These are phyloP conservation scores for Plasmodium knowlesi DNA, from an alignment of 169 alveolate genomes.

Conservation along the genomic window DNA sequence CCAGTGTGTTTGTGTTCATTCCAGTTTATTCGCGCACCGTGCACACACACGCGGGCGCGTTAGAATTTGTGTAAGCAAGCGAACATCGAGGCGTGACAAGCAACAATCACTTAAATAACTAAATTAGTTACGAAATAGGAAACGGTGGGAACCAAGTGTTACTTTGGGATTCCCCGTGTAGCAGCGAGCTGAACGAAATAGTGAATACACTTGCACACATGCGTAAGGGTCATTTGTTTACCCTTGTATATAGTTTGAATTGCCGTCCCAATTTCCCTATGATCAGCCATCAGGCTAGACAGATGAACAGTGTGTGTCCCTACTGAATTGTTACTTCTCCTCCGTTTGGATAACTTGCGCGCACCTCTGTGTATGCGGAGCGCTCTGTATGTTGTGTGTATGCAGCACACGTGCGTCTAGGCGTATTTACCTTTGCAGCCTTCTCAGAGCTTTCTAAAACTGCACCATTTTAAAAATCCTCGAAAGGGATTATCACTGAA, in stretches of 20 bases:
- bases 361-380: not conserved
- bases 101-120: not conserved
- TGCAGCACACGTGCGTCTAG: not conserved
- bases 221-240: not conserved
- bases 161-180: not conserved
- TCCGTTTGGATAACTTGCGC: not conserved
- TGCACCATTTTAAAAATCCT: not conserved
- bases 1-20: not conserved
- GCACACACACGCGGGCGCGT: not conserved
- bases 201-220: not conserved
- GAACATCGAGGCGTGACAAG: not conserved
- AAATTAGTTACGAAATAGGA: not conserved
- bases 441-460: not conserved
- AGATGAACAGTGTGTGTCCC: not conserved
- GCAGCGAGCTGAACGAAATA: not conserved
- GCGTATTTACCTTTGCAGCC: not conserved
- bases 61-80: not conserved
- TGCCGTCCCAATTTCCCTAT: not conserved
- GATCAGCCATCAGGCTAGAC: not conserved
- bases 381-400: not conserved
- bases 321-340: not conserved
- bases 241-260: not conserved
- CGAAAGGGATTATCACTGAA: not conserved
- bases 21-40: not conserved
- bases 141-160: not conserved